Base-by-base conservation (phyloP, 2,329 filamentous ascomycete genomes). In the Pezicula neosporulosa region DNA sequence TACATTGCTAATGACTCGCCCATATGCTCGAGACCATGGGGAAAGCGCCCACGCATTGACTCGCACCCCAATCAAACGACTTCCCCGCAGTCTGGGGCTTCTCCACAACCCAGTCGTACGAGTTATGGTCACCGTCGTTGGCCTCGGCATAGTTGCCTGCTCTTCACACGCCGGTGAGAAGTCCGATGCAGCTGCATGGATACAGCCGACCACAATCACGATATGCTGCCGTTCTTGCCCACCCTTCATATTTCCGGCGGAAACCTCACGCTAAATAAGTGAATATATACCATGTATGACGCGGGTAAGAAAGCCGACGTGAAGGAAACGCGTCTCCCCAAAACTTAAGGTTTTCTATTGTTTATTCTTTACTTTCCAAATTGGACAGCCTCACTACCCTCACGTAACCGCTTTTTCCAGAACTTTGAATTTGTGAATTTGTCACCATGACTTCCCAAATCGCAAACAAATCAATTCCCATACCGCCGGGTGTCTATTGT, bases 401-500 rank as follows among this genome's bases (percentile, higher is more conserved):
- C 15, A 18, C 9, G 12, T 28, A 30, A n/a, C 13, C n/a, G 18
- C 24, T 3, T 28, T n/a, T 2, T 28, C 21, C 7, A 28, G 16
- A 15, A 37, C 9, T 44, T n/a, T 47, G 8, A 36, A 6, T 37
- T 47, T n/a, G n/a, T 47, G 8, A 36, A 6, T 6, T 24, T 24
- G 24, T 19, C 45, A 44, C 21, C 8, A 49, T 49, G 48, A 44
- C 48, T 7, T 49, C 48, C 15, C 39, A 43, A 24, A 49, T 49
- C 19, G 39, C 48, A 24, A 49, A 49, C 27, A 49, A 49, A 37
- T 19, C 38, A 15, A 37, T 24, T 15, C 76, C 83, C 56, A 79
- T 93, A 50, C 85, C 87, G 38, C 84, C 85, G 65, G 89, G 89
- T 68, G 90, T 92, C 67, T 93, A 93, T 70, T 87, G 87, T 53